phyloP scores from a whole-genome alignment of 1,284 basidiomycete genomes.

The Mycosarcoma maydis region DNA sequence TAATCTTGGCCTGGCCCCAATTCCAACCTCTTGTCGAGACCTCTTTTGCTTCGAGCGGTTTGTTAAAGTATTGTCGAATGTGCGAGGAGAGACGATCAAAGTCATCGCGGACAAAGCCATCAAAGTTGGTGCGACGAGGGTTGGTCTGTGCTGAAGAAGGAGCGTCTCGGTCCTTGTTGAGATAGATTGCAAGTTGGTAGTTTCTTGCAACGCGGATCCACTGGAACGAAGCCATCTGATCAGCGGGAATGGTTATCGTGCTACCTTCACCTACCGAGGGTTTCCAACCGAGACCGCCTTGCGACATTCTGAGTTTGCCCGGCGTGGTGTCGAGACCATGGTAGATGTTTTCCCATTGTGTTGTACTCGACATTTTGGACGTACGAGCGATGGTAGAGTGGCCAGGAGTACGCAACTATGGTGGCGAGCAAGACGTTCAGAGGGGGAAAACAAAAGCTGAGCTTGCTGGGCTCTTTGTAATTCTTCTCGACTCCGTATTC shows the following conservation, averaged over 20 bases:
- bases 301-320: constrained; percentile 73
- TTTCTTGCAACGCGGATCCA: constrained; percentile 78
- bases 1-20: constrained; percentile 78
- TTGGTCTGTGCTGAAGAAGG: constrained; percentile 43
- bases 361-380: constrained; percentile 59
- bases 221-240: constrained; percentile 56
- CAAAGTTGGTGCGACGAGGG: constrained; percentile 79
- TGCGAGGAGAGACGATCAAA: constrained; percentile 66
- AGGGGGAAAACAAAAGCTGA: too few species aligned
- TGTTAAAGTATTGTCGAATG: constrained; percentile 75
- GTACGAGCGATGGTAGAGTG: background rate
- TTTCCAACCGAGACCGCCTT: constrained; percentile 64
- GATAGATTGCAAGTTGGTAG: constrained; percentile 85
- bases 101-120: constrained; percentile 89
- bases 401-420: background rate
- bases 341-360: constrained; percentile 83
- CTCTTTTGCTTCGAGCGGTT: constrained; percentile 86
- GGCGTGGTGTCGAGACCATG: constrained; percentile 77
- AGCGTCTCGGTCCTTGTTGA: constrained; percentile 75
- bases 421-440: constrained; percentile 4
- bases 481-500: constrained; percentile 1
- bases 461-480: too few species aligned
- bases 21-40: constrained; percentile 95
- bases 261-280: constrained; percentile 42
- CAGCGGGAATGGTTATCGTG: constrained; percentile 61